These are phyloP conservation scores for Eucalyptus lansdowneana DNA, from an alignment of 345 rosid genomes.

Conservation along the genomic window DNA sequence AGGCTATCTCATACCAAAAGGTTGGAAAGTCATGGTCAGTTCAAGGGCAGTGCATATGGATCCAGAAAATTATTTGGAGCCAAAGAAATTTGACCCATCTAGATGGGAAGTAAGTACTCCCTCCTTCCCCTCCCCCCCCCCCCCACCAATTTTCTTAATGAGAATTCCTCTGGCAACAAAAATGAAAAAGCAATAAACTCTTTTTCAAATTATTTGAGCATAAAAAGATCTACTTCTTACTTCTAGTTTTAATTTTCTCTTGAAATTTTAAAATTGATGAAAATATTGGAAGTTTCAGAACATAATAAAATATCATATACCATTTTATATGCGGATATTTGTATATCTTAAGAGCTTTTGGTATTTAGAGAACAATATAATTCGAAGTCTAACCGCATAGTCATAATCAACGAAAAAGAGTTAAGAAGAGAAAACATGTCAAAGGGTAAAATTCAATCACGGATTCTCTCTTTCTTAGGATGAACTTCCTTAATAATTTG, in stretches of 20 bases:
- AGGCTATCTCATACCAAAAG: conserved; percentile 43
- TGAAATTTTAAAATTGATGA: no score
- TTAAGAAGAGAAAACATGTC: not conserved
- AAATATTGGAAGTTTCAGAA: no score
- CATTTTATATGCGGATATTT: no score
- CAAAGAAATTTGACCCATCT: conserved; percentile 21
- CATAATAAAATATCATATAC: no score
- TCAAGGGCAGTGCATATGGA: conserved; percentile 31
- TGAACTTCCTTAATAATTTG: not conserved
- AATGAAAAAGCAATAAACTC: not conserved
- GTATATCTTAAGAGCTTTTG: no score
- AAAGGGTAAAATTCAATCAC: not conserved
- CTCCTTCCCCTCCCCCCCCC: not conserved
- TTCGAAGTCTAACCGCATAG: no score
- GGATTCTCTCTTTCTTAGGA: not conserved
- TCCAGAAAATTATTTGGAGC: conserved; percentile 21
- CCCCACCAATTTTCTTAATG: not conserved
- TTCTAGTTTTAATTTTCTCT: no score
- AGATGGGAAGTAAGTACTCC: conserved; percentile 31
- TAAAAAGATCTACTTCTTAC: no score
- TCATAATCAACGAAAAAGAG: no score
- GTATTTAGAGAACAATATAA: no score
- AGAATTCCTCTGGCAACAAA: not conserved
- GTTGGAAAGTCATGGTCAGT: conserved; percentile 47
- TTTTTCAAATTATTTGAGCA: no score